Evolutionary conservation across 2,329 filamentous ascomycete genomes (phyloP), one percentile per base, ranked within the genome.

Genomic region (Xylariaceae sp.): DNA sequence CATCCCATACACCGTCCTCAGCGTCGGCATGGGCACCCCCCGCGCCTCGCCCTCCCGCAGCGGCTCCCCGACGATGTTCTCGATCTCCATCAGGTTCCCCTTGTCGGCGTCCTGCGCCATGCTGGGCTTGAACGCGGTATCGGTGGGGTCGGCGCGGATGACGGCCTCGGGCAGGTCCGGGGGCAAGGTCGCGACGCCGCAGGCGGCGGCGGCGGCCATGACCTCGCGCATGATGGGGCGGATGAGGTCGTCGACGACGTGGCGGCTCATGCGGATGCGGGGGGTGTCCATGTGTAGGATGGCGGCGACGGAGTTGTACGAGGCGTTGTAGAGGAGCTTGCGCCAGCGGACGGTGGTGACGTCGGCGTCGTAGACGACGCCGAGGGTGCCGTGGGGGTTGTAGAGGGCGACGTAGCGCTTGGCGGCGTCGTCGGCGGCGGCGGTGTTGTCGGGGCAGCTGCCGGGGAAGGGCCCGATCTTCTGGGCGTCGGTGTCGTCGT

Each of bases 21-120:
- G 55, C 13, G 68, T 74, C 0, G 75, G 74, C 60, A 71, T 72
- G 1, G 61, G 43, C 2, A 80, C 73, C 1, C 74, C 74, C 0
- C 63, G 56, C 24, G 54, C 55, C 47, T 68, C 66, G 0, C 68
- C 77, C 49, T 74, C 75, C 3, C 71, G 60, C 34, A 80, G 45
- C n/a, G 76, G 74, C 60, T 79, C 76, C 1, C 76, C 76, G 3
- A 79, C 56, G 28, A 80, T 66, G 46, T 72, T 76, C 53, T 80
- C 75, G 36, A 71, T 67, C 55, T 81, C 77, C 44, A 76, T 72
- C 39, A 68, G 73, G 50, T 77, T 78, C 13, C 74, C 34, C 50
- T 78, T 78, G 28, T 65, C 60, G 7, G 69, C 57, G 56, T 81
- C 77, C 44, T 72, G 68, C 13, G 68, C 61, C 76, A 79, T 79